Base-by-base conservation (phyloP, 805 yeast genomes). In the Pichia cephalocereana region DNA sequence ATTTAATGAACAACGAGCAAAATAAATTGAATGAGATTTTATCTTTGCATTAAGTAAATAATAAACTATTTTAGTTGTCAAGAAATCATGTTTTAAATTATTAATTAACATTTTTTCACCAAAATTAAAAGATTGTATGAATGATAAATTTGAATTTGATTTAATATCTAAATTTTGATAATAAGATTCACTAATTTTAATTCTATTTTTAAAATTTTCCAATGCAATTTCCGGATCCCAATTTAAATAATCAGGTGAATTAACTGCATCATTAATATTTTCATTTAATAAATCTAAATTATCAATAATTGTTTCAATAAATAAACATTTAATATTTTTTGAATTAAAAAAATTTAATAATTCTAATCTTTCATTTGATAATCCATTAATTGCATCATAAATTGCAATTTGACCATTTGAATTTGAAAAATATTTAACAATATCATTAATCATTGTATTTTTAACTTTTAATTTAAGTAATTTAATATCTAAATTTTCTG, bases 401-500 rank as follows among this genome's bases (percentile, higher is more conserved):
- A 93, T 86, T 6, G 96, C 99, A 32, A 93, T 87, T 67, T 93
- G 99, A 11, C 98, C 98, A 59, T 79, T 79, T 52, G 82, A 87
- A 30, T 76, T 75, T 53, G 77, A 76, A 64, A 87, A 88, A 58
- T 86, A 89, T 26, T 71, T 68, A 47, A 76, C 61, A 63, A 91
- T 80, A 61, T 88, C 97, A 43, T 67, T 67, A 38, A 85, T 63
- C 56, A 95, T 87, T 38, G 77, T 74, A 42, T 76, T 70, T 40
- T 83, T 72, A 23, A 90, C 75, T 52, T 73, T 68, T 38, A 72
- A 71, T 45, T 95, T 77, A 45, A 80, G 68, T 43, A 67, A 69
- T 17, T 69, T 66, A 7, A 81, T 83, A 51, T 74, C 74, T 31
- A 63, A 50, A 30, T 57, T 62, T 32, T 59, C 63, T 8, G 84